Evolutionary conservation across 2,329 filamentous ascomycete species (phyloP), one percentile per base, ranked within the genome.

Genomic region (Atkinsonella hypoxylon): DNA sequence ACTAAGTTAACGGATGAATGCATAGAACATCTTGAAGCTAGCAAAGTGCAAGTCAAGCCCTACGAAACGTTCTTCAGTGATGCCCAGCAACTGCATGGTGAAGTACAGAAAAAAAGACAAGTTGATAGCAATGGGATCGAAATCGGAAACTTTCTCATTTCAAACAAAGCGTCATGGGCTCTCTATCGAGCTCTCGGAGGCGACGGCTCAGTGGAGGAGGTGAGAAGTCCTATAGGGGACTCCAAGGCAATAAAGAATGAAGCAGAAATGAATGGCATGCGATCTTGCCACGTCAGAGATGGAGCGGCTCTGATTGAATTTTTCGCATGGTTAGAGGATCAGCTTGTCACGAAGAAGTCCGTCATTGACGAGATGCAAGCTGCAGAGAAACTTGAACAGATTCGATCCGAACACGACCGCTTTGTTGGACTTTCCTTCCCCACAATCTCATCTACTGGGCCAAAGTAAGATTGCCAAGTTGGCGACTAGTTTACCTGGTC

Each of bases 161-260:
- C 91, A 0, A 95, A 82, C 55, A 89, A 82, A 64, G 87, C 87
- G 2, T 97, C 91, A 0, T 98, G 93, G 93, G 93, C 93, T 2
- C 71, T 98, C 15, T 90, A 86, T 62, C 77, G 89, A 49, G 85
- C 87, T 32, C 74, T 98, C 1, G 93, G 93, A 26, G 93, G 90
- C 8, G 87, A 93, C 45, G 79, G 85, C 9, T 81, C 83, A 53
- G 88, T 95, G 2, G 89, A 96, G 50, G 90, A 96, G 62, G 73
- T 86, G 18, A 78, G 91, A 57, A 96, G 90, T 60, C 90, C 89
- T 1, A 79, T 98, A 52, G 83, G 83, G 4, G 90, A 96, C 67
- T 81, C 89, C 36, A 98, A 98, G 71, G 89, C 93, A 8, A 75
- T 97, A 64, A 98, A 98, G 71, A 98, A 96, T 59, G 81, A 88